Evolutionary conservation across 164 flowering plant genomes (phyloP).

Genomic region (Vitis rupestris): DNA sequence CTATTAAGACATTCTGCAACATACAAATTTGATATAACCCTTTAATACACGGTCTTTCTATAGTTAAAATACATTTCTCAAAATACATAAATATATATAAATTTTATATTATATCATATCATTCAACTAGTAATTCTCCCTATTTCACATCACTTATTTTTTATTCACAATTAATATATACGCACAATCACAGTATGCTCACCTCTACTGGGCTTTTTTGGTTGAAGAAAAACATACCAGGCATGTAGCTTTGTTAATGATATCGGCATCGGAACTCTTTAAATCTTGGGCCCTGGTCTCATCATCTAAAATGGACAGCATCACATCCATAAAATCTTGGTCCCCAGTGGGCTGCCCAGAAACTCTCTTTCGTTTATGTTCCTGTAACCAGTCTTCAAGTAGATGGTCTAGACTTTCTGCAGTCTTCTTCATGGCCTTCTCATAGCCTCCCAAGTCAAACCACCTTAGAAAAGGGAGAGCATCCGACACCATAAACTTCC

Average conservation of each 20-base stretch:
- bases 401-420: constrained; percentile 24
- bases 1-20: constrained; percentile 15
- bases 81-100: background rate
- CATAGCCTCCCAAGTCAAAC: constrained; percentile 36
- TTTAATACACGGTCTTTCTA: too few relatives aligned
- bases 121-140: too few relatives aligned
- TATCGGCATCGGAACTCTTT: constrained; percentile 13
- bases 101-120: too few relatives aligned
- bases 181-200: too few relatives aligned
- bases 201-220: background rate
- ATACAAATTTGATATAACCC: background rate
- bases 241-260: constrained; percentile 26
- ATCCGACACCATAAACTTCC: constrained; percentile 25
- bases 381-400: constrained; percentile 27
- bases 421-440: constrained; percentile 30
- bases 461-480: constrained; percentile 29
- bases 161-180: background rate
- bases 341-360: background rate
- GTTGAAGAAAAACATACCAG: constrained; percentile 17
- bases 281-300: background rate
- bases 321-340: constrained; percentile 28
- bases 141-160: background rate
- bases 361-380: constrained; percentile 16
- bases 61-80: too few relatives aligned
- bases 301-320: constrained; percentile 17